Percentiles rank a stretch among this genome's conserved stretches.
phyloP scores from a whole-genome alignment of 345 rosid species.

The Schrenkiella parvula region DNA sequence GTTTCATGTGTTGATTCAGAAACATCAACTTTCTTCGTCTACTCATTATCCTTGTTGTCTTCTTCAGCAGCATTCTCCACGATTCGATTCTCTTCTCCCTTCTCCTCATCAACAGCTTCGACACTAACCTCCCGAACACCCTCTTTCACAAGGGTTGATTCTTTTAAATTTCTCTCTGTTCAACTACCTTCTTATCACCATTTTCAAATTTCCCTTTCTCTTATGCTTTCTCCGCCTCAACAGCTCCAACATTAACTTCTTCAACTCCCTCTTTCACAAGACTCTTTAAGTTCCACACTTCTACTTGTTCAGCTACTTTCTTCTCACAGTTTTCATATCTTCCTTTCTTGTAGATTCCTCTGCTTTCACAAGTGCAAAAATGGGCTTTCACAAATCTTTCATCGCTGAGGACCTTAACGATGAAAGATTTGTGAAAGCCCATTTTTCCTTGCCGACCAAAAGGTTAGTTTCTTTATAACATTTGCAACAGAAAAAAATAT shows the following conservation, averaged over 20 bases:
- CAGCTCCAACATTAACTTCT: neutral
- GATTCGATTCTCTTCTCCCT: neutral
- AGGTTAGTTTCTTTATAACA: neutral
- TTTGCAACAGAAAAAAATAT: neutral
- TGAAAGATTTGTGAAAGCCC: too few species aligned
- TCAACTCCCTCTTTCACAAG: slow-evolving; percentile 7
- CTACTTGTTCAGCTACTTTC: slow-evolving; percentile 16
- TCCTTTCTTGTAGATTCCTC: slow-evolving; percentile 11
- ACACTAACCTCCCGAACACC: neutral
- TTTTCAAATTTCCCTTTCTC: neutral
- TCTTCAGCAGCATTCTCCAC: neutral
- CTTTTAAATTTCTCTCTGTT: neutral
- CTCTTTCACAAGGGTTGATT: neutral
- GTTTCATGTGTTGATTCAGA: neutral
- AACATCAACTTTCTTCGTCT: neutral
- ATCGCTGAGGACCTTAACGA: neutral
- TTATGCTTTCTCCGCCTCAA: neutral
- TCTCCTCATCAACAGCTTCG: neutral
- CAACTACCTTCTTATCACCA: slow-evolving; percentile 9
- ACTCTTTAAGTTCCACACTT: neutral
- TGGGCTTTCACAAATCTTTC: neutral
- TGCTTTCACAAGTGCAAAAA: neutral
- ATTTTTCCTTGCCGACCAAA: neutral
- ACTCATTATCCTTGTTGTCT: neutral
- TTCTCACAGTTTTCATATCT: neutral